phyloP scores from a whole-genome alignment of 2,329 filamentous ascomycete species.

The Elsinoe ampelina region DNA sequence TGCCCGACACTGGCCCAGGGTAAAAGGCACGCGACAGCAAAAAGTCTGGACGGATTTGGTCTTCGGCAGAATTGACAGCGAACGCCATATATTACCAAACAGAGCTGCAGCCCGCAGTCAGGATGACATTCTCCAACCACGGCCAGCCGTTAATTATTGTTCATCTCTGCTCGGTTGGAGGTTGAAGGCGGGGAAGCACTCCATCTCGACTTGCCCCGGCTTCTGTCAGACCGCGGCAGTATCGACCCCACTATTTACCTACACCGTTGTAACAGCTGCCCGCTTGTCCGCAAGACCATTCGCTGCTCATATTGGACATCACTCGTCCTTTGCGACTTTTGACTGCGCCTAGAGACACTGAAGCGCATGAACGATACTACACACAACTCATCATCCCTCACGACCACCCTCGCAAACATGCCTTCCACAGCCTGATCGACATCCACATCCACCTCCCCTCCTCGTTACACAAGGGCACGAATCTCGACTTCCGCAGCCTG shows the following conservation, averaged over 20 bases:
- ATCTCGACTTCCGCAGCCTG: neutral
- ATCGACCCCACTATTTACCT: conserved; percentile 16
- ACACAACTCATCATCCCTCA: no score
- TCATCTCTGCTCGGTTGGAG: neutral
- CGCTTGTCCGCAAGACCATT: conserved; percentile 8
- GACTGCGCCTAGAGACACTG: neutral
- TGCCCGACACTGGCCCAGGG: neutral
- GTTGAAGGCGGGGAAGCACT: conserved; percentile 9
- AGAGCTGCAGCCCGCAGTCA: conserved; percentile 1
- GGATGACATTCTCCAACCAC: conserved; percentile 10
- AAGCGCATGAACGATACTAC: no score
- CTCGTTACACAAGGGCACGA: neutral
- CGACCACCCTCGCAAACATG: neutral
- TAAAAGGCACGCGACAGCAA: neutral
- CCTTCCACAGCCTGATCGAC: neutral
- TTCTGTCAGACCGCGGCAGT: conserved; percentile 15
- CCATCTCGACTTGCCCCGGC: conserved; percentile 10
- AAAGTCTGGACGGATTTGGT: neutral
- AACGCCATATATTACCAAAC: neutral
- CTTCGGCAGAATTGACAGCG: neutral
- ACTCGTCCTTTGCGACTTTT: neutral
- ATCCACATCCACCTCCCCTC: neutral
- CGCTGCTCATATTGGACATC: conserved; percentile 1
- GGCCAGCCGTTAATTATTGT: neutral
- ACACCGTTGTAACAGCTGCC: conserved; percentile 14